Percentiles rank a stretch among this genome's conserved stretches.
Evolutionary conservation across 2,329 filamentous ascomycete species (phyloP).

Genomic region (Conoideocrella luteorostrata): DNA sequence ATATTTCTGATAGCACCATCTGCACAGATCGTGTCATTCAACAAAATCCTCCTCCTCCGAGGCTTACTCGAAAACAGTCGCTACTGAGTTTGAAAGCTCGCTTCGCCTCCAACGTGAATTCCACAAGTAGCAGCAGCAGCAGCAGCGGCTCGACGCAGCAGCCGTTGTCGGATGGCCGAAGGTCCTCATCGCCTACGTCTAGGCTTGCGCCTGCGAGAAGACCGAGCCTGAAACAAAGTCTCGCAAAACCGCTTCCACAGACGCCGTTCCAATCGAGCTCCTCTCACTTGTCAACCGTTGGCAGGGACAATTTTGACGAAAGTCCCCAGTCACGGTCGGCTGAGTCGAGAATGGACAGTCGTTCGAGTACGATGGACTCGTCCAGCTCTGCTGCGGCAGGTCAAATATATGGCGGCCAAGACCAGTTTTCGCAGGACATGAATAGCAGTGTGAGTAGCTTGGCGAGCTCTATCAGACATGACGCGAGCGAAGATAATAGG

Average conservation of each 20-base stretch:
- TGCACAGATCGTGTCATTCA: conserved; percentile 47
- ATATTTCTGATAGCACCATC: conserved; percentile 41
- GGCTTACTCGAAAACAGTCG: conserved; percentile 37
- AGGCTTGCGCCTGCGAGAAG: conserved; percentile 43
- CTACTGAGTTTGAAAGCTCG: conserved; percentile 30
- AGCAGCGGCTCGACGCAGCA: conserved; percentile 3
- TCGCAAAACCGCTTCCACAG: conserved; percentile 51
- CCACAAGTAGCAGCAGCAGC: not conserved
- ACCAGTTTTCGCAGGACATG: conserved; percentile 29
- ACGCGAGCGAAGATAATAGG: conserved; percentile 35
- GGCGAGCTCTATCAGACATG: conserved; percentile 34
- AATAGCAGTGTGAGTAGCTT: conserved; percentile 42
- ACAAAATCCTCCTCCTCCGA: conserved; percentile 37
- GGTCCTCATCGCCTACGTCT: conserved; percentile 14
- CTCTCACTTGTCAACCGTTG: conserved; percentile 25
- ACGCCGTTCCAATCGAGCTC: conserved; percentile 31
- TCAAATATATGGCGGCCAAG: conserved; percentile 30
- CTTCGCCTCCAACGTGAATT: conserved; percentile 8
- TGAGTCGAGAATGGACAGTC: conserved; percentile 30
- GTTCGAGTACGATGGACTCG: conserved; percentile 45
- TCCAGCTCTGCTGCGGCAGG: conserved; percentile 23
- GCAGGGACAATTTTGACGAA: conserved; percentile 17
- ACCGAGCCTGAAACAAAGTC: conserved; percentile 49
- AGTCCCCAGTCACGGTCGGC: conserved; percentile 6
- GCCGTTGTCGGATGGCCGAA: conserved; percentile 10